Conservation (phyloP, 768 basidiomycete genomes). For the Phlegmacium glaucopus region DNA sequence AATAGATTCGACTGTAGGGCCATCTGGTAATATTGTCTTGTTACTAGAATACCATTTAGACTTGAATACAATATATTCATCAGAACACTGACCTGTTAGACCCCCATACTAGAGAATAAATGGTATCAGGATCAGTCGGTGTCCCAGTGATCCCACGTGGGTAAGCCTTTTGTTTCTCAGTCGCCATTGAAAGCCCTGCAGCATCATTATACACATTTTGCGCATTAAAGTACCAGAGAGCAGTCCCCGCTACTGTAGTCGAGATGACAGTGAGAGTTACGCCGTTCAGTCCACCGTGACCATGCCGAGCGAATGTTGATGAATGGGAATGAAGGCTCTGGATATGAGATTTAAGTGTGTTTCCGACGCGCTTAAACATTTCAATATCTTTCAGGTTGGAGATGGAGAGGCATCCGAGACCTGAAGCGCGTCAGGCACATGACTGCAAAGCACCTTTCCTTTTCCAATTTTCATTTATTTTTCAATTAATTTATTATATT, state of each 20-base stretch:
- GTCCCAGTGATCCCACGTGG: slow-evolving; percentile 7
- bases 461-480: too few relatives aligned
- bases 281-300: slow-evolving; percentile 10
- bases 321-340: slow-evolving; percentile 23
- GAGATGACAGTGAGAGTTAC: slow-evolving; percentile 16
- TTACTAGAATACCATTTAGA: slow-evolving; percentile 33
- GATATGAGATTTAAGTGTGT: slow-evolving; percentile 17
- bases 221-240: slow-evolving; percentile 36
- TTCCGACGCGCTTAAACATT: slow-evolving; percentile 30
- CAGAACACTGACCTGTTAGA: slow-evolving; percentile 56
- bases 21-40: slow-evolving; percentile 40
- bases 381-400: background rate
- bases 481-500: too few relatives aligned
- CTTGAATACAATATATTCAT: slow-evolving; percentile 1
- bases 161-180: slow-evolving; percentile 6
- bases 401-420: too few relatives aligned
- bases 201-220: slow-evolving; percentile 31
- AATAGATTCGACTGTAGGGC: slow-evolving; percentile 35
- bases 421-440: too few relatives aligned
- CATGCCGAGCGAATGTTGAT: slow-evolving; percentile 9
- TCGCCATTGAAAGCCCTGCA: background rate
- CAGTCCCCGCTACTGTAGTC: slow-evolving; percentile 30
- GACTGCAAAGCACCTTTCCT: too few relatives aligned
- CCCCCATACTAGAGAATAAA: slow-evolving; percentile 66
- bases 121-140: slow-evolving; percentile 23